Conservation (phyloP, 2,329 filamentous ascomycete species). For the Exophiala aquamarina region DNA sequence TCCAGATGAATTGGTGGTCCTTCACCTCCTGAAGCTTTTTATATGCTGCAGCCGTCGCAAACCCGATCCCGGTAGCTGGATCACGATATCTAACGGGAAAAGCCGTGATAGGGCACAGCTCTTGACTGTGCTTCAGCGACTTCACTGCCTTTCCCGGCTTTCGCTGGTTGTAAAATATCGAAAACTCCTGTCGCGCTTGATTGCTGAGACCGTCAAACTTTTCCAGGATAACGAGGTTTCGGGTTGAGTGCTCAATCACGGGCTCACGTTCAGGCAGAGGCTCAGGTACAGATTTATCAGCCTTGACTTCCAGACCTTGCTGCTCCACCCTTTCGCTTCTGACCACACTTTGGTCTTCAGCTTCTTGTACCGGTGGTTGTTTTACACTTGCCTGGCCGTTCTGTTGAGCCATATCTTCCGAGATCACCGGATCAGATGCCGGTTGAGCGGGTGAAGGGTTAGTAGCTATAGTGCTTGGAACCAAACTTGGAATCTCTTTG, state of each 20-base stretch:
- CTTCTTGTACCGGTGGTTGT: too few species aligned
- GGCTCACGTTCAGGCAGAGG: constrained; percentile 9
- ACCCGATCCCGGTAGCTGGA: constrained; percentile 78
- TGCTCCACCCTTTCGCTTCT: too few species aligned
- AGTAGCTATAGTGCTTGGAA: too few species aligned
- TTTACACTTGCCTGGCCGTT: too few species aligned
- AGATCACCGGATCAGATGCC: too few species aligned
- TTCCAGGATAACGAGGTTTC: constrained; percentile 60
- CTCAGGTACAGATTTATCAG: too few species aligned
- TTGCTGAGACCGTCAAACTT: constrained; percentile 58
- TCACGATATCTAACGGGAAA: constrained; percentile 80
- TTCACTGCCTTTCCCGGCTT: constrained; percentile 42
- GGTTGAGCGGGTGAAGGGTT: too few species aligned
- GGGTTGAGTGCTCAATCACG: constrained; percentile 52
- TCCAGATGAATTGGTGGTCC: constrained; percentile 80
- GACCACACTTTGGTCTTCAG: too few species aligned
- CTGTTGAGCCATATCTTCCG: too few species aligned
- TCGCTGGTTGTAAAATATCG: constrained; percentile 57
- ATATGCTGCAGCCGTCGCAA: constrained; percentile 76
- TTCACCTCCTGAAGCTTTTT: constrained; percentile 65
- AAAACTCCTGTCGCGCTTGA: constrained; percentile 51
- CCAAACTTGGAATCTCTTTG: too few species aligned
- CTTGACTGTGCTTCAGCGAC: constrained; percentile 47
- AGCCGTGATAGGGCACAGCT: constrained; percentile 79
- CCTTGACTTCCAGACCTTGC: too few species aligned